Conservation (phyloP, 495 filamentous ascomycete genomes). For the Penicillium robsamsonii region DNA sequence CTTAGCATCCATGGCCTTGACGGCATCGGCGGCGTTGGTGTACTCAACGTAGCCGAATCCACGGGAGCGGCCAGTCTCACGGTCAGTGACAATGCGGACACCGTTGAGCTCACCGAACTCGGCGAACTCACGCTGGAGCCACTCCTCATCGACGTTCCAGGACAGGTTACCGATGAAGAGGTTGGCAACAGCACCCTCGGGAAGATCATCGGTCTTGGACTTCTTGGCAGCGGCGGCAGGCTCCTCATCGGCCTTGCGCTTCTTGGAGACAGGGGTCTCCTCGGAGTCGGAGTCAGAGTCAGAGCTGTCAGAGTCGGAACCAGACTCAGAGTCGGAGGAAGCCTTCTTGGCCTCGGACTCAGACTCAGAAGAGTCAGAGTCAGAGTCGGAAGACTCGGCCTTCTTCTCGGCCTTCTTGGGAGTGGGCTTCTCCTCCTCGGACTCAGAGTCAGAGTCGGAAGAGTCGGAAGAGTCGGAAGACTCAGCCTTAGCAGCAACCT, state of each 20-base stretch:
- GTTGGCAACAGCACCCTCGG: constrained; percentile 62
- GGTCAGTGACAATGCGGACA: constrained; percentile 80
- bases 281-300: constrained; percentile 52
- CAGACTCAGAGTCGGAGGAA: constrained; percentile 32
- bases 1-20: constrained; percentile 77
- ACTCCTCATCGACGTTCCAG: constrained; percentile 93
- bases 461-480: constrained; percentile 23
- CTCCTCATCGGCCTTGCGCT: constrained; percentile 83
- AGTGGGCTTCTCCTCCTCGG: constrained; percentile 33
- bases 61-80: constrained; percentile 77
- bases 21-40: constrained; percentile 61
- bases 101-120: constrained; percentile 73
- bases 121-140: constrained; percentile 83
- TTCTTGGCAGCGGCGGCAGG: constrained; percentile 70
- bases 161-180: constrained; percentile 93
- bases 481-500: constrained; percentile 20
- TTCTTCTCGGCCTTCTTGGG: constrained; percentile 39
- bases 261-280: constrained; percentile 61
- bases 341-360: constrained; percentile 31
- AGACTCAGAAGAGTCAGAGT: constrained; percentile 34
- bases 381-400: constrained; percentile 37
- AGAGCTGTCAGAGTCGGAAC: constrained; percentile 33
- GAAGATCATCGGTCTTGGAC: constrained; percentile 69
- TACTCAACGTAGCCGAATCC: constrained; percentile 98
- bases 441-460: constrained; percentile 27